Evolutionary conservation across 768 basidiomycete species (phyloP).

Genomic region (Sarcomyxa edulis): DNA sequence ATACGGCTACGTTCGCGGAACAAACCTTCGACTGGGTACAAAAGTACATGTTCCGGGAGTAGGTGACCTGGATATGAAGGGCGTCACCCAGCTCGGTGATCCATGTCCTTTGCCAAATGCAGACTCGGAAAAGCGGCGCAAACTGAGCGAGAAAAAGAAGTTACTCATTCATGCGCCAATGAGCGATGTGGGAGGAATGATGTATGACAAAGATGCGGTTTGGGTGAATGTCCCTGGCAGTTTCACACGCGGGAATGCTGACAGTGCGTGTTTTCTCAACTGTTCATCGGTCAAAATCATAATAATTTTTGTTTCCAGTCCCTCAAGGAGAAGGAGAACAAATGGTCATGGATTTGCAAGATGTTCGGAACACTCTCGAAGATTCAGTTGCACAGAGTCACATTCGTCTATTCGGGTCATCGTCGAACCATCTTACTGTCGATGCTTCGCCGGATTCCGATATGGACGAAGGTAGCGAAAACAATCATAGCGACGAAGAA

Average conservation of each 20-base stretch:
- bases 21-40: slow-evolving; percentile 68
- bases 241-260: slow-evolving; percentile 74
- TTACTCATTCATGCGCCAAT: slow-evolving; percentile 93
- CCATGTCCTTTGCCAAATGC: slow-evolving; percentile 92
- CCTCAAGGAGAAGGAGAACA: slow-evolving; percentile 90
- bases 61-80: slow-evolving; percentile 79
- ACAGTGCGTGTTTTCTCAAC: slow-evolving; percentile 36
- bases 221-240: slow-evolving; percentile 97
- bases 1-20: slow-evolving; percentile 93
- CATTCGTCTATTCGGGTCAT: slow-evolving; percentile 80
- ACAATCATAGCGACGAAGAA: slow-evolving; percentile 25
- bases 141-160: slow-evolving; percentile 93
- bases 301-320: slow-evolving; percentile 37
- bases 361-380: slow-evolving; percentile 74
- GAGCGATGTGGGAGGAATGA: slow-evolving; percentile 96
- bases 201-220: slow-evolving; percentile 97
- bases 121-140: slow-evolving; percentile 86
- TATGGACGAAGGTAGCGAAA: slow-evolving; percentile 24
- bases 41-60: slow-evolving; percentile 94
- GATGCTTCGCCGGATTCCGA: slow-evolving; percentile 28
- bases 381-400: slow-evolving; percentile 77
- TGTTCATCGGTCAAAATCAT: too few relatives aligned
- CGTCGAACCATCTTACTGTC: slow-evolving; percentile 62
- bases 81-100: slow-evolving; percentile 75
- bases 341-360: slow-evolving; percentile 98